Conservation (phyloP, 768 basidiomycete genomes). For the Suillus discolor region DNA sequence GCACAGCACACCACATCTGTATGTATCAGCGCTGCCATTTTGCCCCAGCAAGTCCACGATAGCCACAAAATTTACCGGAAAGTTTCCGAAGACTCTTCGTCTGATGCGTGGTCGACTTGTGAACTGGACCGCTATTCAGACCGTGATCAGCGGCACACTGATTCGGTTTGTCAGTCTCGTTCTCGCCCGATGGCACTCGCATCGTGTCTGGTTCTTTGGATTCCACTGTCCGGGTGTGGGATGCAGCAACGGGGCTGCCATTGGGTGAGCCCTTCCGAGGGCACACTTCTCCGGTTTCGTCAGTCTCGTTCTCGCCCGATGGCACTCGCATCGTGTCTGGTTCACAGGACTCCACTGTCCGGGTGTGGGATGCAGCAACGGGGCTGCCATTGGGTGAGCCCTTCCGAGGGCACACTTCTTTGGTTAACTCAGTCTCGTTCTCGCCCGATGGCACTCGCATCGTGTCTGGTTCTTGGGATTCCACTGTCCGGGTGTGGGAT, state of each 20-base stretch:
- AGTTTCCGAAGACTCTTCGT: background rate
- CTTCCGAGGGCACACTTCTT: background rate
- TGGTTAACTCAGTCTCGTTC: background rate
- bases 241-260: conserved; percentile 1
- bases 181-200: conserved; percentile 19
- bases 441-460: background rate
- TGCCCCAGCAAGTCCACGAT: conserved; percentile 29
- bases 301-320: conserved; percentile 6
- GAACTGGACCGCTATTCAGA: conserved; percentile 10
- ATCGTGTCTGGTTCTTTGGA: conserved; percentile 24
- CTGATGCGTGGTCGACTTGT: background rate
- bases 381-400: conserved; percentile 15
- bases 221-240: conserved; percentile 19
- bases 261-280: background rate
- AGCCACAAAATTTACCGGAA: conserved; percentile 5
- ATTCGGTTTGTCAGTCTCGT: conserved; percentile 16
- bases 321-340: conserved; percentile 4
- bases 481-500: too few relatives aligned
- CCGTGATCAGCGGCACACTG: conserved; percentile 5
- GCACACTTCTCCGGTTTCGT: background rate
- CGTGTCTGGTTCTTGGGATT: background rate
- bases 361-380: conserved; percentile 18
- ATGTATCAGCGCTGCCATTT: conserved; percentile 28
- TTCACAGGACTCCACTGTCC: background rate
- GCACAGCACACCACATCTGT: conserved; percentile 26